Percentiles rank a stretch among this genome's conserved stretches.
Evolutionary conservation across 345 rosid species (phyloP).

Genomic region (Chamaenerion angustifolium): DNA sequence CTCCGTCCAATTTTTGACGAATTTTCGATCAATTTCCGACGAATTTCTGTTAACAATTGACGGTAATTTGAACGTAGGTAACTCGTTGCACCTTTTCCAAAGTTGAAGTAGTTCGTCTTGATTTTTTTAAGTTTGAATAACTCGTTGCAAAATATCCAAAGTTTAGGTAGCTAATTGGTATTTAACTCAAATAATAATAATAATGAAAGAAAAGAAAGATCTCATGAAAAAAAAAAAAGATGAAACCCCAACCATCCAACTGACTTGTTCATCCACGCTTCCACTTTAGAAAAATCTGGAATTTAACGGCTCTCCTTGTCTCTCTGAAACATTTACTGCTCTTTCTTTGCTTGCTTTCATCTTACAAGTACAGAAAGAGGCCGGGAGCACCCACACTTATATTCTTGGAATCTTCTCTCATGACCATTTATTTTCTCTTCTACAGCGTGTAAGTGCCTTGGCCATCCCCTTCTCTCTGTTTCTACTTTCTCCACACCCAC

Average conservation of each 20-base stretch:
- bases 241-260: slow-evolving; percentile 12
- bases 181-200: too few relatives aligned
- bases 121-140: too few relatives aligned
- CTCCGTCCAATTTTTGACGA: too few relatives aligned
- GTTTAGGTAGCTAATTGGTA: too few relatives aligned
- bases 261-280: slow-evolving; percentile 24
- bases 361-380: not conserved
- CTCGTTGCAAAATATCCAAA: too few relatives aligned
- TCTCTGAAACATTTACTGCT: not conserved
- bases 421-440: slow-evolving; percentile 1
- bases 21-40: too few relatives aligned
- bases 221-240: not conserved
- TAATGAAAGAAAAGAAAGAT: not conserved
- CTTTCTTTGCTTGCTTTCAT: not conserved
- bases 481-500: not conserved
- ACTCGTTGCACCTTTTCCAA: too few relatives aligned
- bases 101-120: too few relatives aligned
- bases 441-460: not conserved
- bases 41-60: too few relatives aligned
- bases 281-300: slow-evolving; percentile 28
- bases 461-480: not conserved
- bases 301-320: slow-evolving; percentile 15
- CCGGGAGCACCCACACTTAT: slow-evolving; percentile 7
- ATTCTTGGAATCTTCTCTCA: slow-evolving; percentile 29
- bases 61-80: too few relatives aligned